Base-by-base conservation (phyloP, 1,284 basidiomycete species). In the Singerocomus inundabilis region DNA sequence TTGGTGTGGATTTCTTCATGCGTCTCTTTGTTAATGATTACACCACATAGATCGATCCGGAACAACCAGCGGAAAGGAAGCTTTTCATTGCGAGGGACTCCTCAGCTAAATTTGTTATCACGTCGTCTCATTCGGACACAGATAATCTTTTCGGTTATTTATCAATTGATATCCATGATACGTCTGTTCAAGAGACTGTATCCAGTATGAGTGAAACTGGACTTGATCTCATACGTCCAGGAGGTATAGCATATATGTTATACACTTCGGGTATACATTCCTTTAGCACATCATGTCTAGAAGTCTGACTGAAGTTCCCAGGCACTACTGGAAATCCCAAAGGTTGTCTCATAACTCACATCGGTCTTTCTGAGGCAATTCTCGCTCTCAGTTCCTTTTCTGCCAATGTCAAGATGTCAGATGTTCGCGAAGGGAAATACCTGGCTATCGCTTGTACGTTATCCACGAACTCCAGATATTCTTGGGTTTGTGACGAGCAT, bases 261-360 rank as follows among this genome's bases (percentile, higher is more conserved):
- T 81, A 81, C 49, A 81, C 79, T 6, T 79, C 78, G 49, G 78
- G 77, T 78, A 43, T 6, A 26, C 38, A 26, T 41, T 31, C 10
- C 25, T 26, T 12, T 21, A 12, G 35, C 18, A 10, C 7, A 21
- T 31, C 25, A 24, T 42, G 16, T 44, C 34, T 24, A 5, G 34
- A 16, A 26, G 9, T 54, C 41, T 47, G 24, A 50, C 21, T n/a
- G 16, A 29, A 21, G 15, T 39, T 36, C 33, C 16, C 32, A 78
- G 77, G 78, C 6, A 81, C 78, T 3, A 81, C 78, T 3, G 79
- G 79, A 30, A 77, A 70, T 36, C 79, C 79, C 1, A 81, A 81
- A 56, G 79, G 79, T n/a, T 81, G 79, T 57, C 61, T 81, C n/a
- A 57, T 78, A 30, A 78, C 74, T 12, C 73, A 80, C 51, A 51